A percentile compares a stretch with the other conserved stretches of the same genome.
phyloP scores from a whole-genome alignment of 208 protist species.

The Acanthamoeba lugdunensis region DNA sequence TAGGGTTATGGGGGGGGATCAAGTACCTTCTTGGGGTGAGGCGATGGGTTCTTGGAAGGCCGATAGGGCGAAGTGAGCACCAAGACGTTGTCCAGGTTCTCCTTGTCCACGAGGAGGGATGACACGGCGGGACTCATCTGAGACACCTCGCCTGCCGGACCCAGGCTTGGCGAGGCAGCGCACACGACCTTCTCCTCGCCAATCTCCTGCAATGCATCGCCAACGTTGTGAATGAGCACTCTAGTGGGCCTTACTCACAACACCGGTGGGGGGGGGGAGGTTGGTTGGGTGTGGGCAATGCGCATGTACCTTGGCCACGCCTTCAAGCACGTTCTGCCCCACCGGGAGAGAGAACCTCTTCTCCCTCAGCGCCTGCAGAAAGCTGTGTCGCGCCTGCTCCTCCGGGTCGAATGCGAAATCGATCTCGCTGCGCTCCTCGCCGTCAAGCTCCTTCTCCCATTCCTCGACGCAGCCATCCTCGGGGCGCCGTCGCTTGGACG shows the following conservation, averaged over 20 bases:
- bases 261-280: too few relatives aligned
- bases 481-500: slow-evolving; percentile 2
- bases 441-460: slow-evolving; percentile 41
- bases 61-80: slow-evolving; percentile 16
- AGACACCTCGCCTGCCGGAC: neutral
- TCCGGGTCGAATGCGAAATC: neutral
- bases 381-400: neutral
- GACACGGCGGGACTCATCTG: slow-evolving; percentile 22
- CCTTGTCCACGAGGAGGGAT: neutral
- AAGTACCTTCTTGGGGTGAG: slow-evolving; percentile 39
- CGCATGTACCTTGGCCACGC: neutral
- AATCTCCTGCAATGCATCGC: neutral
- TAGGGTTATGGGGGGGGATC: too few relatives aligned
- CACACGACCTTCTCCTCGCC: slow-evolving; percentile 19
- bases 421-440: neutral
- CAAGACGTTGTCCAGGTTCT: slow-evolving; percentile 11
- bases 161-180: neutral
- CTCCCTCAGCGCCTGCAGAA: slow-evolving; percentile 18
- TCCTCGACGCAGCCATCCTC: slow-evolving; percentile 18
- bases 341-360: slow-evolving; percentile 26
- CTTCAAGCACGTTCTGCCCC: slow-evolving; percentile 31
- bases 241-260: too few relatives aligned
- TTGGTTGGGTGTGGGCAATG: neutral
- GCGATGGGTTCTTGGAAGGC: slow-evolving; percentile 35
- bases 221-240: neutral